Base-by-base conservation (phyloP, 1,139 yeast genomes). In the Debaryomyces coudertii region DNA sequence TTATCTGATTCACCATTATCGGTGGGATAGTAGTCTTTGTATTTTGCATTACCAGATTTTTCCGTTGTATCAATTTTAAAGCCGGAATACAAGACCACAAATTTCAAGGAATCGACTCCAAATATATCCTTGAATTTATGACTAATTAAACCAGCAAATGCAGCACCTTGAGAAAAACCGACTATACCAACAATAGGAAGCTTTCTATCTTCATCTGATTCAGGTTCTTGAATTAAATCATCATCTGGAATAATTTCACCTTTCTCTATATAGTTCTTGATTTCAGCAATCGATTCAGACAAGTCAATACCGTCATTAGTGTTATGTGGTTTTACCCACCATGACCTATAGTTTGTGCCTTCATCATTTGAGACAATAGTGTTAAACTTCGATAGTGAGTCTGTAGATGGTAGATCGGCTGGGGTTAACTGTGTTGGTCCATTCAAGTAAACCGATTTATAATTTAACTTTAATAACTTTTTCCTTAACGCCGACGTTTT, bases 41-140 rank as follows among this genome's bases (percentile, higher is more conserved):
- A 66, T 11, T 51, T 43, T 7, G 55, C 55, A 46, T 69, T 68
- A 0, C 69, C 71, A 8, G 69, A 54, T 11, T 52, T 53, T 35
- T 70, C 63, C 9, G 72, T 68, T 1, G 87, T 83, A 52, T 74
- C 76, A 42, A 88, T 67, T 54, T 78, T 76, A 69, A 89, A 92
- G 0, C 96, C 97, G 9, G 93, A 82, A 58, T 87, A 90, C 38
- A 87, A 66, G 12, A 93, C 73, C 7, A 82, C 88, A 64, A 89
- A 92, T 58, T 85, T 79, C 53, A 89, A 68, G 2, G 78, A 71
- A 4, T 56, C 52, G 20, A 61, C 51, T 2, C 58, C 56, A 47
- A 69, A 73, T 7, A 68, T 35, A 18, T 60, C 56, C 11, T 62
- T 56, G 49, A 73, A 73, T 31, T 57, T 62, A 46, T 64, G 63